These are phyloP conservation scores for Ostreobium quekettii DNA, from an alignment of 139 green algal species.

Conservation along the genomic window DNA sequence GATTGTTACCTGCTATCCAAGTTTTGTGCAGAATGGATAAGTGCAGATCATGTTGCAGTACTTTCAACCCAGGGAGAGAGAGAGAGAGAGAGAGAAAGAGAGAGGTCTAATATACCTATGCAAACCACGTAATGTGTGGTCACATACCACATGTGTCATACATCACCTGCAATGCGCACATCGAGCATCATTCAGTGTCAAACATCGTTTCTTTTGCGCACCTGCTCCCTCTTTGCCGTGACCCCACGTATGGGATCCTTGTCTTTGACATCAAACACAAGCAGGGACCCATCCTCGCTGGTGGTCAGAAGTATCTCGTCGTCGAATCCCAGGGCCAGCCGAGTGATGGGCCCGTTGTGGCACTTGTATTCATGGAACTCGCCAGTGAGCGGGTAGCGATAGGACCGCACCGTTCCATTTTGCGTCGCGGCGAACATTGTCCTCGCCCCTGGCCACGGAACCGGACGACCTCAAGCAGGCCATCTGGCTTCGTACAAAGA, in stretches of 20 bases:
- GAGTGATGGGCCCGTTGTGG: constrained; percentile 47
- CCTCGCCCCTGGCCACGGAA: constrained; percentile 21
- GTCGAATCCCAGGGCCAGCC: constrained; percentile 56
- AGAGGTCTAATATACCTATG: too few species aligned
- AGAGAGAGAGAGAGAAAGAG: too few species aligned
- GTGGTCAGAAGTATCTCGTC: constrained; percentile 60
- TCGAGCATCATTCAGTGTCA: too few species aligned
- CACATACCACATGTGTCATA: too few species aligned
- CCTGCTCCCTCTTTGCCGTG: constrained; percentile 34
- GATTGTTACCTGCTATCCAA: too few species aligned
- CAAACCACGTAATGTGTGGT: too few species aligned
- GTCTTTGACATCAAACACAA: constrained; percentile 67
- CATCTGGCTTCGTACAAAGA: background rate
- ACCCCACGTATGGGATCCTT: constrained; percentile 40
- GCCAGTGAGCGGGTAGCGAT: constrained; percentile 69
- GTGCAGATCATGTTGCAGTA: too few species aligned
- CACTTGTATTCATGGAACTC: constrained; percentile 46
- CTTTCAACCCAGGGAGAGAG: too few species aligned
- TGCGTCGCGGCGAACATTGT: constrained; percentile 72
- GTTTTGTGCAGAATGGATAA: too few species aligned
- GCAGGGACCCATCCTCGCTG: constrained; percentile 65
- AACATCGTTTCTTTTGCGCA: too few species aligned
- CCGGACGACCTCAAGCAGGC: background rate
- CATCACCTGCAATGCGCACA: too few species aligned
- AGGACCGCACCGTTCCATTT: constrained; percentile 59